phyloP scores from a whole-genome alignment of 805 yeast species.

The Lachancea nothofagi region DNA sequence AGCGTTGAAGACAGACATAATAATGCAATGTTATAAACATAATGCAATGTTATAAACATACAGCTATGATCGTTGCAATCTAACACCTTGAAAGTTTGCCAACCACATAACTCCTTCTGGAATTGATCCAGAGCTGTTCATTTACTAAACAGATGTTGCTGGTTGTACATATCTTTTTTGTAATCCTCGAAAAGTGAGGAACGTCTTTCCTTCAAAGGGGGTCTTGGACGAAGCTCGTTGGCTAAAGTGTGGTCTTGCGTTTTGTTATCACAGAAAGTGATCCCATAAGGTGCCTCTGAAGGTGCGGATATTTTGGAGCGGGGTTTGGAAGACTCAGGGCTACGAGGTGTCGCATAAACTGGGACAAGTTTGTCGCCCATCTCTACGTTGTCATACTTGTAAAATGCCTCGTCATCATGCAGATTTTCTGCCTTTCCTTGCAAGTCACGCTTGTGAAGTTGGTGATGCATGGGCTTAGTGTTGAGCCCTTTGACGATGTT shows the following conservation, averaged over 20 bases:
- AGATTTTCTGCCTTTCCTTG: conserved; percentile 8
- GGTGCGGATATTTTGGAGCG: neutral
- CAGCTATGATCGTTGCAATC: too few species aligned
- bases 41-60: too few species aligned
- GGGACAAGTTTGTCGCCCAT: conserved; percentile 12
- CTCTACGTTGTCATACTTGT: conserved; percentile 9
- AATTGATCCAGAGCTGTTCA: conserved; percentile 1
- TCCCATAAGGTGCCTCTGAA: conserved; percentile 2
- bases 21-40: too few species aligned
- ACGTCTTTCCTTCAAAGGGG: conserved; percentile 16
- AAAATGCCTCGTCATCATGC: conserved; percentile 4
- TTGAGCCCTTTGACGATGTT: conserved; percentile 3
- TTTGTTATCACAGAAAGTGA: neutral
- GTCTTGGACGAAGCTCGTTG: neutral
- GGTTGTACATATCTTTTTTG: conserved; percentile 29
- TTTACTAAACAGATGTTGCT: conserved; percentile 23
- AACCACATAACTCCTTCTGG: too few species aligned
- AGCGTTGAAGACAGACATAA: too few species aligned
- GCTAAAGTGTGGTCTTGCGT: neutral
- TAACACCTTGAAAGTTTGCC: too few species aligned
- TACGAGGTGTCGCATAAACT: neutral
- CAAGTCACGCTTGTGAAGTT: conserved; percentile 3
- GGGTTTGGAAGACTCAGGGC: neutral
- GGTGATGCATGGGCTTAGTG: conserved; percentile 12
- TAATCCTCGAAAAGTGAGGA: conserved; percentile 31